Conservation (phyloP, 1,139 yeast genomes). For the Sporopachydermia cereana region DNA sequence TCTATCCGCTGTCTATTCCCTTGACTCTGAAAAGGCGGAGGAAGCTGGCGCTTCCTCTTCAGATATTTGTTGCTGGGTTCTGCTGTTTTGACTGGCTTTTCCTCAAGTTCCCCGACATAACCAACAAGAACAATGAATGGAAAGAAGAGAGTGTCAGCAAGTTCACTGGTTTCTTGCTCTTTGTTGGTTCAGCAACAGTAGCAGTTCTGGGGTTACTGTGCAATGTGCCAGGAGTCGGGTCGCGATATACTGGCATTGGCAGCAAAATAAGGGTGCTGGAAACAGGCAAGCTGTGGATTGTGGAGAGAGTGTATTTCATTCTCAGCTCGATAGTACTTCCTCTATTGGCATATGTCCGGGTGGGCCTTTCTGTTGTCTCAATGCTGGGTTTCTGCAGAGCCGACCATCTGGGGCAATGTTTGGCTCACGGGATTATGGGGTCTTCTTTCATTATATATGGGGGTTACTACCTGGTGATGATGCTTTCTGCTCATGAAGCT, state of each 20-base stretch:
- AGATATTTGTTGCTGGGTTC: neutral
- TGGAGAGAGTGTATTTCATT: conserved; percentile 24
- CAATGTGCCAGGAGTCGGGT: conserved; percentile 4
- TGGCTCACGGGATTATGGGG: conserved; percentile 97
- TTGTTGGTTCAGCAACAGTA: neutral
- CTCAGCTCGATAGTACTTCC: conserved; percentile 26
- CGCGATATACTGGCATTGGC: conserved; percentile 1
- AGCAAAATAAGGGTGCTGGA: neutral
- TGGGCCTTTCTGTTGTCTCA: conserved; percentile 73
- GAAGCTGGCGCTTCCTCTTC: neutral
- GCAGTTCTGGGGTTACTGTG: neutral
- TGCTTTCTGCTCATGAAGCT: conserved; percentile 36
- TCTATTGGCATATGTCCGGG: conserved; percentile 47
- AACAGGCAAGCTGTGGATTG: conserved; percentile 8
- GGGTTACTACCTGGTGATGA: conserved; percentile 49
- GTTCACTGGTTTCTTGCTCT: conserved; percentile 3
- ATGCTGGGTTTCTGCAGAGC: conserved; percentile 75
- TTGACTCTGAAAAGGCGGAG: conserved; percentile 1
- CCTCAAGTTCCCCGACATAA: neutral
- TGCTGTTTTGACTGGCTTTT: neutral
- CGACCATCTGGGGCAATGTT: conserved; percentile 76
- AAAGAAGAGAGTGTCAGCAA: neutral
- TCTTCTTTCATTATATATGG: conserved; percentile 76
- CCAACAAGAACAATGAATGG: neutral
- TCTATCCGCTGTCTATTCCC: neutral